Evolutionary conservation across 768 basidiomycete genomes (phyloP), one percentile per base, ranked within the genome.

Genomic region (Obba rivulosa): DNA sequence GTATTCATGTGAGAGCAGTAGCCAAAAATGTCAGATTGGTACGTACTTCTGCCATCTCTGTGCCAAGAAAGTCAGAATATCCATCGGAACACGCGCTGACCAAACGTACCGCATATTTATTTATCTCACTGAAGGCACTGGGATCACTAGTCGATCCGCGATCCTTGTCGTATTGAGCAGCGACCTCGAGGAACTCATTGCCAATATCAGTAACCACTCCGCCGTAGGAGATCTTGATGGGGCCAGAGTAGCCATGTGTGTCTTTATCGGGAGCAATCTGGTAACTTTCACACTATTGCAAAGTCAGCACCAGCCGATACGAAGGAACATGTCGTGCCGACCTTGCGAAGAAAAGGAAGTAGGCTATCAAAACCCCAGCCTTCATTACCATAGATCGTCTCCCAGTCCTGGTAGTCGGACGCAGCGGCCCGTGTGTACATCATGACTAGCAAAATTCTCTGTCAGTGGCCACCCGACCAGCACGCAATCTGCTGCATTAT

Each of bases 321-420:
- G 21, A 13, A 13, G 13, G 20, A 28, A 7, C 8, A 44, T 9
- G 16, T 4, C 43, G 10, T 9, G 13, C 41, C 8, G 48, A 75
- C 81, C 70, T 81, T 80, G 46, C 67, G 73, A 23, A 80, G 50
- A 11, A 81, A 62, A 0, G 82, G 80, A 34, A 82, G 72, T 4
- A 84, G 53, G 34, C 77, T 65, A 45, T 70, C 67, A 0, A 77
- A 74, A 3, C 78, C 66, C 82, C 82, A 84, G 1, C 80, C 82
- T 7, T 71, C 59, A 56, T 82, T 81, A 2, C 70, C 70, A 25
- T 75, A 59, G 0, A 69, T 58, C 3, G 44, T 53, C 34, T 74
- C 74, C 81, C 80, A 82, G 46, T 77, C 76, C 52, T 84, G 78
- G 42, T 76, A 81, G 56, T 84, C 81, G 0, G 79, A 81, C 3